These are phyloP conservation scores for Phoenix roebelenii DNA, from an alignment of 176 grass and related monocot genomes.

Conservation along the genomic window DNA sequence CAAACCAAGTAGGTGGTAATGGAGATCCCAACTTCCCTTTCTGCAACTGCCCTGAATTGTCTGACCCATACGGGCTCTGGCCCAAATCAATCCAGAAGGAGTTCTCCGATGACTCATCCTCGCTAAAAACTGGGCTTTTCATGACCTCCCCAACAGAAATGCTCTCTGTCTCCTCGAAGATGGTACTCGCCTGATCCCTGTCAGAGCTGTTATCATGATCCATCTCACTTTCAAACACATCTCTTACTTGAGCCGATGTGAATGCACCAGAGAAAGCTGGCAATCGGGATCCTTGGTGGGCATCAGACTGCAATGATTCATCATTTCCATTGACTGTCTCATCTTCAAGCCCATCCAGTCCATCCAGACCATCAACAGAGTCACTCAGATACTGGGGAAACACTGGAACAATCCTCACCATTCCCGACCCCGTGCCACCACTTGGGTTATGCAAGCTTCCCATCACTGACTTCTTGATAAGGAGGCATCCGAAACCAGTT, in stretches of 20 bases:
- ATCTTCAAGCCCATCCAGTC: slow-evolving; percentile 65
- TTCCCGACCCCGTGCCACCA: slow-evolving; percentile 55
- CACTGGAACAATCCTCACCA: slow-evolving; percentile 80
- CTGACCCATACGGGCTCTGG: slow-evolving; percentile 70
- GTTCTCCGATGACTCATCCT: slow-evolving; percentile 78
- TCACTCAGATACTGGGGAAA: slow-evolving; percentile 92
- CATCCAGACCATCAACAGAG: slow-evolving; percentile 64
- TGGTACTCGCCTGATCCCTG: slow-evolving; percentile 80
- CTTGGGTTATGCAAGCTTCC: slow-evolving; percentile 66
- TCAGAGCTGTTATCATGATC: slow-evolving; percentile 87
- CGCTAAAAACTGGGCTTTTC: slow-evolving; percentile 97
- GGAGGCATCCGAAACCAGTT: slow-evolving; percentile 85
- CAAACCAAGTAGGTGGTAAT: slow-evolving; percentile 76
- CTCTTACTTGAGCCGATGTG: slow-evolving; percentile 80
- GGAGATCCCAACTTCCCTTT: slow-evolving; percentile 81
- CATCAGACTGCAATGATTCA: slow-evolving; percentile 30
- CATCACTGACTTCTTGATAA: slow-evolving; percentile 96
- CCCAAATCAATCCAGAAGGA: slow-evolving; percentile 99
- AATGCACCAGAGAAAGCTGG: slow-evolving; percentile 90
- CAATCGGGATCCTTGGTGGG: slow-evolving; percentile 56
- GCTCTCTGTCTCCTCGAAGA: slow-evolving; percentile 94
- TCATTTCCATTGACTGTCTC: slow-evolving; percentile 55
- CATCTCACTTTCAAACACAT: slow-evolving; percentile 79
- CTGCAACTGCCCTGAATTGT: slow-evolving; percentile 55
- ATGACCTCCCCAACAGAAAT: slow-evolving; percentile 85